Conservation (phyloP, 352 stramenopile species). For the Phytophthora tubulina region DNA sequence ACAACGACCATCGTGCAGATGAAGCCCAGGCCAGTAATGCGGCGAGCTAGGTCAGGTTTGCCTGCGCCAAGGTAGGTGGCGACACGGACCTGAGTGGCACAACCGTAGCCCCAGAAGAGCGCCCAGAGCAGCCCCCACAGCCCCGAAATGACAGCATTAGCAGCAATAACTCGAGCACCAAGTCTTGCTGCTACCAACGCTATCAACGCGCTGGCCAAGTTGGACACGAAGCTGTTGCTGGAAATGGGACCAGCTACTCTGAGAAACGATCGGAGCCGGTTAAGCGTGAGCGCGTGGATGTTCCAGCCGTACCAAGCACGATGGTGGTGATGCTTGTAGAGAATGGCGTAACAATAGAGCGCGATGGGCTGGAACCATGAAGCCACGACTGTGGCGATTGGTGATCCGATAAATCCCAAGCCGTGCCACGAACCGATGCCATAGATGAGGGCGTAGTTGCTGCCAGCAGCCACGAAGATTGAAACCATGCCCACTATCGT, state of each 20-base stretch:
- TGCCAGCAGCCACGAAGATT: conserved; percentile 62
- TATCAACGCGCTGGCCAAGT: conserved; percentile 72
- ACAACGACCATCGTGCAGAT: conserved; percentile 64
- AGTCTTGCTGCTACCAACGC: conserved; percentile 75
- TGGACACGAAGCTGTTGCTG: conserved; percentile 80
- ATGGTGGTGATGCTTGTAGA: conserved; percentile 66
- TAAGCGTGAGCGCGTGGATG: conserved; percentile 50
- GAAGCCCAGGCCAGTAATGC: conserved; percentile 64
- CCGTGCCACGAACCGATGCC: conserved; percentile 58
- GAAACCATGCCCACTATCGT: conserved; percentile 71
- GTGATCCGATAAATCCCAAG: conserved; percentile 83
- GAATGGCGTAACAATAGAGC: conserved; percentile 67
- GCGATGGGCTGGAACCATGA: conserved; percentile 80
- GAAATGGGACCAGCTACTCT: conserved; percentile 70
- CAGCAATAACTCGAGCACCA: conserved; percentile 64
- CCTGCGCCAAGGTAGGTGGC: conserved; percentile 80
- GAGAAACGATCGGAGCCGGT: conserved; percentile 55
- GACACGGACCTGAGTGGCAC: conserved; percentile 79
- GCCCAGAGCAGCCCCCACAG: conserved; percentile 79
- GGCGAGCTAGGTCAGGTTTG: conserved; percentile 56
- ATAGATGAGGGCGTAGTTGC: conserved; percentile 84
- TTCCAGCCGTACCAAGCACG: conserved; percentile 74
- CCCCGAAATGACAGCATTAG: conserved; percentile 75
- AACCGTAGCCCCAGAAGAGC: conserved; percentile 85
- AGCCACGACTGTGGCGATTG: conserved; percentile 78